Evolutionary conservation across 2,329 filamentous ascomycete genomes (phyloP), one percentile per base, ranked within the genome.

Genomic region (Colletotrichum sp.): DNA sequence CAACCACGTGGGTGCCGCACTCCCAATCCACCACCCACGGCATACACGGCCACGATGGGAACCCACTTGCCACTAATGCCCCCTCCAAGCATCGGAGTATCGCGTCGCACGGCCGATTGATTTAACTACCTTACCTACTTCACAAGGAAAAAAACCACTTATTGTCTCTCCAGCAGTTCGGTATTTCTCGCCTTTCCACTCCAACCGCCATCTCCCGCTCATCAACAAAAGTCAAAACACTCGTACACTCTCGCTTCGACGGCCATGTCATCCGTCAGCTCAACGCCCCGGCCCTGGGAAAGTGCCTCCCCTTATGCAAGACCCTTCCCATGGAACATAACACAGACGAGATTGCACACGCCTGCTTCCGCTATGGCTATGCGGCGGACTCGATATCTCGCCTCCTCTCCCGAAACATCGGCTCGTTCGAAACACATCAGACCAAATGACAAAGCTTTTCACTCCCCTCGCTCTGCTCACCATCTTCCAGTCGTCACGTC

Each of bases 331-430:
- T 57, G 65, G 48, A 59, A 36, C 32, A 26, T 68, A 30, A 59
- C 43, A 39, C 67, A 48, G 32, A 12, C 63, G 52, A 72, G 24
- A 68, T 68, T 57, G 32, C 34, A 57, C 52, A 21, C 21, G 26
- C 52, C 34, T 55, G 60, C 60, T 34, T 6, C 60, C 24, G 32
- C 66, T 63, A 26, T 32, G 18, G 32, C 66, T 63, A 26, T 32
- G 18, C 32, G 30, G 30, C 14, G 12, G 9, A n/a, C 24, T 61
- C 34, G 39, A 55, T 52, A 48, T 68, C 28, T 36, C 28, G 36
- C 30, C 71, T 67, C 28, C 61, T 66, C 48, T 72, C 48, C 69
- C 61, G 61, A 72, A 67, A 72, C 69, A 72, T 66, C 34, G 63
- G 48, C 48, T 43, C 63, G 36, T 30, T 69, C 48, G 71, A 57